Conservation (phyloP, 2,329 filamentous ascomycete species). For the Fusarium albidum region DNA sequence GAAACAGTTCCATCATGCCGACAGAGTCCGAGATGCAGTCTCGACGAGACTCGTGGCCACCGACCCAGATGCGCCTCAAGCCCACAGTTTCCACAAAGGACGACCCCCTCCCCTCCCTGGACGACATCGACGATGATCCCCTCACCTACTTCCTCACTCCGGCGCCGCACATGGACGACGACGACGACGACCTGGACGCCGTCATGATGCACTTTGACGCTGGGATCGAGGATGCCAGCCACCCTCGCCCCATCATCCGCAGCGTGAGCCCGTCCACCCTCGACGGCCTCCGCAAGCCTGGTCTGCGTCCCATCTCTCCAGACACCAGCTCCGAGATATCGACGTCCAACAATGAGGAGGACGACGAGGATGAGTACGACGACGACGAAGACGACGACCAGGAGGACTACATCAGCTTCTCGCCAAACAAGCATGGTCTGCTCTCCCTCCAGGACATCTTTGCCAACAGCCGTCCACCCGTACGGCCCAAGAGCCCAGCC, state of each 20-base stretch:
- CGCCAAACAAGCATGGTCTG: constrained; percentile 49
- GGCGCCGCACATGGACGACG: constrained; percentile 52
- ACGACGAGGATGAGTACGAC: constrained; percentile 46
- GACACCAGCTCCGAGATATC: constrained; percentile 48
- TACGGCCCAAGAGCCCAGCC: constrained; percentile 44
- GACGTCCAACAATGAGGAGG: constrained; percentile 56
- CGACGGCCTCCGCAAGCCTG: constrained; percentile 57
- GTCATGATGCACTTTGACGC: constrained; percentile 63
- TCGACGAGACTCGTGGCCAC: constrained; percentile 60
- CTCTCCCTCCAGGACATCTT: constrained; percentile 55
- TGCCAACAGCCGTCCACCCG: constrained; percentile 45
- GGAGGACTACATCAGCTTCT: constrained; percentile 61
- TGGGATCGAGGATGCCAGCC: constrained; percentile 61
- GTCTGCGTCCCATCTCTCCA: constrained; percentile 38
- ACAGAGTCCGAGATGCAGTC: constrained; percentile 43
- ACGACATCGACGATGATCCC: constrained; percentile 62
- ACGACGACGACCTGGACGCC: constrained; percentile 52
- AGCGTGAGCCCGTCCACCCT: constrained; percentile 66
- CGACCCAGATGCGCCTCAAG: constrained; percentile 58
- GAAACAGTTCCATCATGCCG: constrained; percentile 44
- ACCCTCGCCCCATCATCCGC: constrained; percentile 56
- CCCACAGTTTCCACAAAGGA: constrained; percentile 51
- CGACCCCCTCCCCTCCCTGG: constrained; percentile 53
- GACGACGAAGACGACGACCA: constrained; percentile 52
- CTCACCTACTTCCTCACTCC: constrained; percentile 66